Base-by-base conservation (phyloP, 805 yeast genomes). In the Lachancea nothofagi region DNA sequence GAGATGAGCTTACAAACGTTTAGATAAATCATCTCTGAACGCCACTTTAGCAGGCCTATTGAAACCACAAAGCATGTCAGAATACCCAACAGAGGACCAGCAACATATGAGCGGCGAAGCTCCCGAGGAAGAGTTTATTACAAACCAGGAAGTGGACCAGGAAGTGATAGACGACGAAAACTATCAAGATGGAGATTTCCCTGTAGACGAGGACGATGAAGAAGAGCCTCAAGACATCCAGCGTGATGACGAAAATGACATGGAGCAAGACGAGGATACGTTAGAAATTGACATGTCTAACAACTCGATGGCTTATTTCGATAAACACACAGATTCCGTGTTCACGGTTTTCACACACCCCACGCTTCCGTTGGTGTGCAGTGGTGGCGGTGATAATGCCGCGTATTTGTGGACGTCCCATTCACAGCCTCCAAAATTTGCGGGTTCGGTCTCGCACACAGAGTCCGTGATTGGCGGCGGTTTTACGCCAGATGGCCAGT, bases 321-420 rank as follows among this genome's bases (percentile, higher is more conserved):
- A 93, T 58, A 72, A 74, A 49, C 99, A 93, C 58, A 71, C 75
- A 40, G 98, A 93, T 62, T 86, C 96, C 2, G 75, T 90, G 3
- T 90, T 83, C 63, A 71, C 83, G 10, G 71, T 93, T n/a, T 76
- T 84, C 36, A 67, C 79, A 5, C 97, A 93, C 59, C 97, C 97
- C 28, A 71, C 71, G 5, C 69, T 88, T 44, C 97, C 97, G 13
- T 62, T 82, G 60, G 93, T 85, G 7, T 82, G 80, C n/a, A 74
- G 90, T 17, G 98, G 99, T 22, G 97, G 96, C 29, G 97, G 95
- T 43, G 99, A 93, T 61, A 80, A 90, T 60, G 69, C 77, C 19
- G 96, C 89, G 1, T 85, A 77, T 58, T 59, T 93, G 53, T 93
- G 97, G 97, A 87, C 96, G 3, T 81, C 95, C 1, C 94, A 87